Evolutionary conservation across 495 filamentous ascomycete genomes (phyloP).

Genomic region (Daldinia concentrica): DNA sequence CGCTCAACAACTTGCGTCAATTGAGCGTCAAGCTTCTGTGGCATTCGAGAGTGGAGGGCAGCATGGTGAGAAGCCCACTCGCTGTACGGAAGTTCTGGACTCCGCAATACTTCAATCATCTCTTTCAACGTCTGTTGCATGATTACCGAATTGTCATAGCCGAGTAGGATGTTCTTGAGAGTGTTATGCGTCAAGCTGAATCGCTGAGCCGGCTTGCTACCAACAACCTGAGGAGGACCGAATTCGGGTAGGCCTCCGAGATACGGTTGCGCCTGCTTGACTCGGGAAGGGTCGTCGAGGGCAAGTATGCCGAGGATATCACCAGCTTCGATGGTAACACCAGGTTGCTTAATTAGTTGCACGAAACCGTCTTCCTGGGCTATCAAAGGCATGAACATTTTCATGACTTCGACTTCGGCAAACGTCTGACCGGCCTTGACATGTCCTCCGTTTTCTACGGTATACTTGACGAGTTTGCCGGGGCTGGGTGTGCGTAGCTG

Average conservation of each 20-base stretch:
- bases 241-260: constrained; percentile 88
- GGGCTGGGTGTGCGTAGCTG: constrained; percentile 94
- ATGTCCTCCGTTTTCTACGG: constrained; percentile 95
- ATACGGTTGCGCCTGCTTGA: constrained; percentile 98
- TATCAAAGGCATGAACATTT: constrained; percentile 99
- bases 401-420: constrained; percentile 99
- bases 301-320: constrained; percentile 98
- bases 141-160: constrained; percentile 97
- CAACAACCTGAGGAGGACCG: constrained; percentile 84
- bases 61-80: constrained; percentile 96
- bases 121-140: constrained; percentile 91
- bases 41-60: constrained; percentile 95
- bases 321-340: constrained; percentile 95
- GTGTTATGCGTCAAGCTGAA: constrained; percentile 81
- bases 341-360: constrained; percentile 98
- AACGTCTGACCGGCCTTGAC: constrained; percentile 92
- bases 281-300: constrained; percentile 92
- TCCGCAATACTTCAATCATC: constrained; percentile 86
- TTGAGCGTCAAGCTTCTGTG: constrained; percentile 83
- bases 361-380: constrained; percentile 98
- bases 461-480: constrained; percentile 98
- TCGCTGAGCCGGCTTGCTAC: constrained; percentile 90
- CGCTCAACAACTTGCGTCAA: constrained; percentile 87
- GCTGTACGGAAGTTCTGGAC: constrained; percentile 91
- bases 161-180: constrained; percentile 87